Percentiles rank a stretch among this genome's conserved stretches.
Conservation (phyloP, 345 rosid species). For the Noccaea bulbosa region DNA sequence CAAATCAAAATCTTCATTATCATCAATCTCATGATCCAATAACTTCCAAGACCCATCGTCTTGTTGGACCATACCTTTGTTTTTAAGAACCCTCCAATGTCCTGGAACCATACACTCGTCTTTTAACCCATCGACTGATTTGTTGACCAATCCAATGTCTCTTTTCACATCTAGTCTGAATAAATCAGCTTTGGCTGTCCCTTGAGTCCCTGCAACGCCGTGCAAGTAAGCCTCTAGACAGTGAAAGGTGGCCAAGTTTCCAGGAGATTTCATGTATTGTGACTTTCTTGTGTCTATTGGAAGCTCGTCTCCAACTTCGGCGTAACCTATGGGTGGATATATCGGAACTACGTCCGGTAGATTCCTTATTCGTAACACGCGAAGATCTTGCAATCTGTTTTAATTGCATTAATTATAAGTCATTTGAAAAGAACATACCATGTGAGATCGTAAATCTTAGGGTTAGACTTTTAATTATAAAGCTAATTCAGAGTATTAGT, state of each 20-base stretch:
- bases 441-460: neutral
- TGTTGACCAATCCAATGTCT: constrained; percentile 65
- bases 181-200: constrained; percentile 49
- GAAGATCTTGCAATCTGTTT: constrained; percentile 51
- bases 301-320: constrained; percentile 74
- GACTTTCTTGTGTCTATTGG: constrained; percentile 64
- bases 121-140: constrained; percentile 55
- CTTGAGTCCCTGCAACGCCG: constrained; percentile 81
- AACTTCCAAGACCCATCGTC: constrained; percentile 78
- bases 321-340: constrained; percentile 64
- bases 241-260: constrained; percentile 53
- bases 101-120: constrained; percentile 64
- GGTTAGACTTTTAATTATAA: neutral
- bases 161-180: constrained; percentile 65
- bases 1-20: constrained; percentile 37
- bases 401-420: neutral
- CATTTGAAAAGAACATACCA: neutral
- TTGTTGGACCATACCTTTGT: constrained; percentile 78
- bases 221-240: constrained; percentile 71
- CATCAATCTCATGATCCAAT: constrained; percentile 67
- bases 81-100: constrained; percentile 58
- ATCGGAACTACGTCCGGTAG: constrained; percentile 63
- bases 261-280: constrained; percentile 62
- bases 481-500: neutral
- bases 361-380: constrained; percentile 55